These are phyloP conservation scores for Ogataea siamensis DNA, from an alignment of 805 yeast species.

Conservation along the genomic window DNA sequence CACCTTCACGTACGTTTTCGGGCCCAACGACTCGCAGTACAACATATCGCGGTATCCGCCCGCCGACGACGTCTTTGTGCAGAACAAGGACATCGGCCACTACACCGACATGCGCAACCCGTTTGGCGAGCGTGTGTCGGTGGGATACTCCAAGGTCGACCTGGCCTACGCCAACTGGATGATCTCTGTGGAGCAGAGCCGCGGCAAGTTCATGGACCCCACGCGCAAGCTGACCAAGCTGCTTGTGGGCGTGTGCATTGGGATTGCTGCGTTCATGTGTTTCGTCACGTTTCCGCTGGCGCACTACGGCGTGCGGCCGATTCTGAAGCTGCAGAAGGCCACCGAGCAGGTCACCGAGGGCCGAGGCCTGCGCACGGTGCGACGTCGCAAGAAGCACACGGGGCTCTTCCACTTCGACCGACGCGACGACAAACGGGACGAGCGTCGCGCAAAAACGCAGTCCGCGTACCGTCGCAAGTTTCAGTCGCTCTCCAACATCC, in stretches of 20 bases:
- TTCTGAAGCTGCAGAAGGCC: slow-evolving; percentile 73
- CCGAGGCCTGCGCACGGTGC: slow-evolving; percentile 28
- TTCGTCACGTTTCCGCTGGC: slow-evolving; percentile 79
- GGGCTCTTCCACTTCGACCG: slow-evolving; percentile 21
- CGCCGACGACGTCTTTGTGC: slow-evolving; percentile 21
- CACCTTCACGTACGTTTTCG: slow-evolving; percentile 43
- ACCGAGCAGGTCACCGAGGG: slow-evolving; percentile 66
- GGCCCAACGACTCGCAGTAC: slow-evolving; percentile 17
- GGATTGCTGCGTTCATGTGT: slow-evolving; percentile 71
- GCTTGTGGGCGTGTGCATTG: slow-evolving; percentile 75
- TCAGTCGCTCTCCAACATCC: not conserved
- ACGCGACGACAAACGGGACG: slow-evolving; percentile 3
- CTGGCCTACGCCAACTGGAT: slow-evolving; percentile 58
- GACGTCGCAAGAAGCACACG: slow-evolving; percentile 18
- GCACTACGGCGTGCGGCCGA: slow-evolving; percentile 81
- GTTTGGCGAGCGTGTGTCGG: slow-evolving; percentile 43
- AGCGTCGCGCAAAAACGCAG: not conserved
- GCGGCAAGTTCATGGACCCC: slow-evolving; percentile 59
- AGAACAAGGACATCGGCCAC: slow-evolving; percentile 39
- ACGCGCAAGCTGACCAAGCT: slow-evolving; percentile 58
- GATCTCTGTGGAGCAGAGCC: slow-evolving; percentile 66
- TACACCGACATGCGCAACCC: slow-evolving; percentile 38
- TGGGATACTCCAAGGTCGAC: slow-evolving; percentile 52
- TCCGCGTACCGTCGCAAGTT: not conserved
- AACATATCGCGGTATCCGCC: slow-evolving; percentile 22